phyloP scores from a whole-genome alignment of 192 early-diverging fungal genomes.

The Coemansia sp. region DNA sequence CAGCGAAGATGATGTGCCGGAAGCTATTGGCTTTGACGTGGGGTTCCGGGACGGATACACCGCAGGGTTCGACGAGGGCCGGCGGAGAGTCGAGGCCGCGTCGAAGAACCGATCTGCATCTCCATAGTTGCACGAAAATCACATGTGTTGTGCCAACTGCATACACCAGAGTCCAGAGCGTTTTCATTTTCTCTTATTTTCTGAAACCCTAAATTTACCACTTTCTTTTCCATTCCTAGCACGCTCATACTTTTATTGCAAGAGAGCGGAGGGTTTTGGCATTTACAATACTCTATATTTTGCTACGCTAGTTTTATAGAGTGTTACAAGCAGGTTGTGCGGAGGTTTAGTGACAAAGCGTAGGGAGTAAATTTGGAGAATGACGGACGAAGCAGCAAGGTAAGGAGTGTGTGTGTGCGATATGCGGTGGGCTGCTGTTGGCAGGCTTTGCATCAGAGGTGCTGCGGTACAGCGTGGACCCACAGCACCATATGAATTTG shows the following conservation, averaged over 20 bases:
- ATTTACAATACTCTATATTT: background rate
- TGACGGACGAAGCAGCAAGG: slow-evolving; percentile 29
- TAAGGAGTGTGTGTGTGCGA: background rate
- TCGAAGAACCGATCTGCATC: background rate
- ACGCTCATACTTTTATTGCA: background rate
- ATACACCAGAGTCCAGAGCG: background rate
- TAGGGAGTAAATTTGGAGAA: slow-evolving; percentile 12
- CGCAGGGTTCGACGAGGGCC: slow-evolving; percentile 37
- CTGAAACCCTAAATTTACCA: slow-evolving; percentile 1
- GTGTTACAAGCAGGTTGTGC: background rate
- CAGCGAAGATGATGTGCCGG: background rate
- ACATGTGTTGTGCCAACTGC: background rate
- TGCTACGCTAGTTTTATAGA: background rate
- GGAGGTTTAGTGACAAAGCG: no score
- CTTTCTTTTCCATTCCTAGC: background rate
- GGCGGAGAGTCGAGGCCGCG: slow-evolving; percentile 7
- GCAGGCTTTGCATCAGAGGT: no score
- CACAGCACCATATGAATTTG: no score
- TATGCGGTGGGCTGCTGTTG: no score
- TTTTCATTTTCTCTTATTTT: background rate
- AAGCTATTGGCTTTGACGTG: slow-evolving; percentile 32
- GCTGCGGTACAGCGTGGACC: no score
- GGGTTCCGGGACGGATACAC: slow-evolving; percentile 51
- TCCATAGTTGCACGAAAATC: background rate
- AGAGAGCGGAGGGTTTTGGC: no score